These are phyloP conservation scores for Fusarium bulbicola DNA, from an alignment of 2,329 filamentous ascomycete species.

Conservation along the genomic window DNA sequence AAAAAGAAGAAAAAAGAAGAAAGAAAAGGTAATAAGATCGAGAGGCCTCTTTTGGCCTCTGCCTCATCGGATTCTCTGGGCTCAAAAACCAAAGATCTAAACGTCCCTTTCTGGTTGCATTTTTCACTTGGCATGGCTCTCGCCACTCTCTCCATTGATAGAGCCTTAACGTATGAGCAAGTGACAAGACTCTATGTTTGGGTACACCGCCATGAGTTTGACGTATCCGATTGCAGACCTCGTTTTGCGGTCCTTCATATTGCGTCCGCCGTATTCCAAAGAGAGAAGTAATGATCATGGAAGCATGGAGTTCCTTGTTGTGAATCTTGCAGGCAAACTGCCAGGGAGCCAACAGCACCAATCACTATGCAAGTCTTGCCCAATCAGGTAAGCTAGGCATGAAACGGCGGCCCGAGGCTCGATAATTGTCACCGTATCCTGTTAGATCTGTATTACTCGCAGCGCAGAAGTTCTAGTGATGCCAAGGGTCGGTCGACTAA, in stretches of 20 bases:
- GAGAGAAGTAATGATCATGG: background rate
- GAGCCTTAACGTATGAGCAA: accelerated
- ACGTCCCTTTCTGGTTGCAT: accelerated
- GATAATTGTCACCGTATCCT: background rate
- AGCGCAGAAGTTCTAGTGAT: background rate
- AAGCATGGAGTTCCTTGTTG: too few relatives aligned
- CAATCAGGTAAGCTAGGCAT: too few relatives aligned
- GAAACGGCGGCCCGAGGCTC: background rate
- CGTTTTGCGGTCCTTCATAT: accelerated
- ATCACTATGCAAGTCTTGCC: background rate
- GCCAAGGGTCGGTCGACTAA: background rate
- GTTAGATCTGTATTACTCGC: background rate
- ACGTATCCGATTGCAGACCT: accelerated
- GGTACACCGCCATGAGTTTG: background rate
- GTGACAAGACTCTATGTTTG: background rate
- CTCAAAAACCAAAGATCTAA: background rate
- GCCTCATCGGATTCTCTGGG: too few relatives aligned
- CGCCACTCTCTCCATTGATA: background rate
- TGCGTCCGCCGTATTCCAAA: too few relatives aligned
- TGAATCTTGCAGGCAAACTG: background rate
- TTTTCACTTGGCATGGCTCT: background rate
- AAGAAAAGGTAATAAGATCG: too few relatives aligned
- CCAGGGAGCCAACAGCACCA: background rate
- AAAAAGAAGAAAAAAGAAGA: too few relatives aligned
- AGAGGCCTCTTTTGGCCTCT: too few relatives aligned